Percentiles rank a stretch among this genome's conserved stretches.
These are phyloP conservation scores for Candida tropicalis DNA, from an alignment of 1,139 yeast species.

Conservation along the genomic window DNA sequence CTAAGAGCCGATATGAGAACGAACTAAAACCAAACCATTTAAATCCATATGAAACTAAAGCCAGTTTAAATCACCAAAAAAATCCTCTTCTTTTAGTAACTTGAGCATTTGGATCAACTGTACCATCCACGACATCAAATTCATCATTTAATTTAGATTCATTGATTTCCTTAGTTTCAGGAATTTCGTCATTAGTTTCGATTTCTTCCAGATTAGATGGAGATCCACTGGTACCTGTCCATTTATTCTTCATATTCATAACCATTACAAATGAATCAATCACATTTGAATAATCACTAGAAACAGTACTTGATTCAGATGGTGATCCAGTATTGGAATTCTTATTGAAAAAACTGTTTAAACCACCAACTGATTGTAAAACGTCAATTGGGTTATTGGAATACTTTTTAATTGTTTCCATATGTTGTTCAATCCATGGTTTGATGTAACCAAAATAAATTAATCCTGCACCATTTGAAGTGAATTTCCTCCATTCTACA, in stretches of 20 bases:
- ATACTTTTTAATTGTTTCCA: slow-evolving; percentile 13
- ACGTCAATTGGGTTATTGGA: slow-evolving; percentile 13
- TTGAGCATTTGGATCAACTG: slow-evolving; percentile 15
- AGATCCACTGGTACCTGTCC: slow-evolving; percentile 10
- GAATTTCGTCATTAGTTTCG: background rate
- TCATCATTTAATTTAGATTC: slow-evolving; percentile 23
- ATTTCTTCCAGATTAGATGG: background rate
- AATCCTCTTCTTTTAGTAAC: slow-evolving; percentile 19
- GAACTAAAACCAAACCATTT: slow-evolving; percentile 4
- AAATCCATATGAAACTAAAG: slow-evolving; percentile 7
- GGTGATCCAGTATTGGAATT: background rate
- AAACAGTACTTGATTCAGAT: slow-evolving; percentile 4
- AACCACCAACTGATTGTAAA: slow-evolving; percentile 3
- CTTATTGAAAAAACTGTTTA: background rate
- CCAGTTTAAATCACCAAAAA: slow-evolving; percentile 18
- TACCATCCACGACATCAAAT: slow-evolving; percentile 48
- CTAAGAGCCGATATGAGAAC: background rate
- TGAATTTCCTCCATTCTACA: slow-evolving; percentile 30
- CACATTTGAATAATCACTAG: slow-evolving; percentile 8
- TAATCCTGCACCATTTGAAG: slow-evolving; percentile 41
- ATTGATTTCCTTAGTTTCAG: slow-evolving; percentile 1
- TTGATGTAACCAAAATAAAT: slow-evolving; percentile 34
- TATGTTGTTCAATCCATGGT: slow-evolving; percentile 34
- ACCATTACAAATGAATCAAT: slow-evolving; percentile 21
- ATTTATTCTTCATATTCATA: slow-evolving; percentile 19